Conservation (phyloP, 441 rosid genomes). For the Geranium incanum region DNA sequence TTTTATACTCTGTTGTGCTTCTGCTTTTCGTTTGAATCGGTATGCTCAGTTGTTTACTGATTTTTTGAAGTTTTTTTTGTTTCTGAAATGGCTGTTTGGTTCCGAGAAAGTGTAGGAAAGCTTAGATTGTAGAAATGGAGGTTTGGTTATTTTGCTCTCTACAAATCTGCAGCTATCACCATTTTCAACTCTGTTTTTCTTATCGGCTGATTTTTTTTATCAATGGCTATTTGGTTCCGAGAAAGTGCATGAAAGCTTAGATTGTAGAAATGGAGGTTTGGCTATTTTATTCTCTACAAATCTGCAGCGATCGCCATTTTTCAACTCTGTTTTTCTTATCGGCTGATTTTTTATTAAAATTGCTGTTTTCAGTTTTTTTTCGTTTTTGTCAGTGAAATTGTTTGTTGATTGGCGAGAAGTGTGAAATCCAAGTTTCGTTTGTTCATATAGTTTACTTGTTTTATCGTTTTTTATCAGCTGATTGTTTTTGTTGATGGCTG, state of each 20-base stretch:
- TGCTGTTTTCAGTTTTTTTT: too few relatives aligned
- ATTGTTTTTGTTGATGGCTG: too few relatives aligned
- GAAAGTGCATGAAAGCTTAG: too few relatives aligned
- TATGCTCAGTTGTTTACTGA: background rate
- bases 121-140: background rate
- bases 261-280: background rate
- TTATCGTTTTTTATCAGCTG: too few relatives aligned
- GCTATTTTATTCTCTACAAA: background rate
- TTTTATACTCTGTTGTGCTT: background rate
- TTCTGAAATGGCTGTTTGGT: background rate
- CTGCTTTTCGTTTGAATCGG: background rate
- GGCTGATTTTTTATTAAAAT: background rate
- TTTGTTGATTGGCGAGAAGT: too few relatives aligned
- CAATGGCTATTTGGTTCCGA: too few relatives aligned
- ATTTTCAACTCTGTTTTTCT: background rate
- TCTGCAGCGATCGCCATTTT: background rate
- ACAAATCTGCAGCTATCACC: background rate
- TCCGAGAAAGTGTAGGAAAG: too few relatives aligned
- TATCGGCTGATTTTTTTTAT: background rate
- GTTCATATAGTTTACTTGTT: too few relatives aligned
- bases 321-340: background rate
- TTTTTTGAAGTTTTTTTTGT: background rate
- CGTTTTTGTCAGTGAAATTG: too few relatives aligned
- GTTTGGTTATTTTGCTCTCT: background rate
- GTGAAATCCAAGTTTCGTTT: too few relatives aligned